Conservation (phyloP, 2,329 filamentous ascomycete species). For the Ophiostoma piceae region DNA sequence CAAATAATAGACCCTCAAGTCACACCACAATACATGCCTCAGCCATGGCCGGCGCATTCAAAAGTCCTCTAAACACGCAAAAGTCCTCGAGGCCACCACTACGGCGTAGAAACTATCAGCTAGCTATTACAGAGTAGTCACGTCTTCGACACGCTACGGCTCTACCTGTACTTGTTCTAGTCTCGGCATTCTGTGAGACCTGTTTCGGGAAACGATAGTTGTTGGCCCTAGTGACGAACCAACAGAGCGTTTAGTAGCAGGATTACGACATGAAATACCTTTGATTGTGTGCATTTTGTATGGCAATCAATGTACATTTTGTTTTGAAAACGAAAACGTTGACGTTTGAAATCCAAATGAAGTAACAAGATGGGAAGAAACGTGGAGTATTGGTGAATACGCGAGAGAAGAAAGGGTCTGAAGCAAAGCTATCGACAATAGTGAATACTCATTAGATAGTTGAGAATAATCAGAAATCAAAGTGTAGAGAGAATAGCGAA, state of each 20-base stretch:
- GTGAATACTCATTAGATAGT: too few relatives aligned
- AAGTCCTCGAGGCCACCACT: background rate
- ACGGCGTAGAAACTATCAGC: background rate
- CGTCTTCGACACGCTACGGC: background rate
- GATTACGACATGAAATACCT: background rate
- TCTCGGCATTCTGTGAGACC: background rate
- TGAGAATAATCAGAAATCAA: too few relatives aligned
- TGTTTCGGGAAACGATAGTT: constrained; percentile 13
- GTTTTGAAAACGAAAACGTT: background rate
- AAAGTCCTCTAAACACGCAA: background rate
- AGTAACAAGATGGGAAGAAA: background rate
- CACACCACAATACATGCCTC: background rate
- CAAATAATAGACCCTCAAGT: too few relatives aligned
- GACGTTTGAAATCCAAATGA: background rate
- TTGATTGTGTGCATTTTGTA: background rate
- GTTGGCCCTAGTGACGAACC: constrained; percentile 2
- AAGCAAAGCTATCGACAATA: background rate
- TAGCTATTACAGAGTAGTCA: background rate
- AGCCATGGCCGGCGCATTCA: background rate
- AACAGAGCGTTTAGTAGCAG: background rate
- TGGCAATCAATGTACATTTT: background rate
- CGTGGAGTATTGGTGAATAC: background rate
- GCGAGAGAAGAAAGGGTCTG: background rate
- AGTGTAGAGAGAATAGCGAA: too few relatives aligned
- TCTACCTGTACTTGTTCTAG: background rate